Evolutionary conservation across 2,329 filamentous ascomycete genomes (phyloP), one percentile per base, ranked within the genome.

Genomic region (Ophiostoma perfectum): DNA sequence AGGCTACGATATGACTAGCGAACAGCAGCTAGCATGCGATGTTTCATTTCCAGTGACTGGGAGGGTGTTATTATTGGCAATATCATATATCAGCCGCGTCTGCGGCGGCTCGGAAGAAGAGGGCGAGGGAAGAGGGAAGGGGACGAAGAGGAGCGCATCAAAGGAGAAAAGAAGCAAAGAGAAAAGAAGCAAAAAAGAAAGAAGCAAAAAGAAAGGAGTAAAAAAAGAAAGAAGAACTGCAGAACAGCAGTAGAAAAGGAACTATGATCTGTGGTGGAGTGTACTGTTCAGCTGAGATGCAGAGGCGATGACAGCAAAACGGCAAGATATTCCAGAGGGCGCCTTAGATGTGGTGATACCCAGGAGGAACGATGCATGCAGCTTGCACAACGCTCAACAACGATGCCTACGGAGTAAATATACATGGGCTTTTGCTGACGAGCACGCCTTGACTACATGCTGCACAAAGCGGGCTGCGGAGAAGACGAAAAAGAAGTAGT

Each of bases 31-130:
- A 52, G 49, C 64, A 38, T 67, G 60, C 62, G 58, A 60, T 69
- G 68, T 69, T 65, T 69, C 68, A 69, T 65, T 69, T 49, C 65
- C 68, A 67, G 65, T 67, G 60, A 27, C 60, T 55, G 49, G 49
- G 49, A 55, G 49, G 27, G 49, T 55, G 49, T 27, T 55, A 27
- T 55, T 55, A 27, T 4, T 55, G 49, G 49, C 27, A 55, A 55
- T 55, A 18, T 55, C 9, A 55, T 27, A 55, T n/a, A 55, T 62
- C 36, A 27, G 58, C 36, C 58, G 36, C 38, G 58, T 39, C 5
- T 49, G 38, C 58, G 38, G 36, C 58, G 58, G 36, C 58, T n/a
- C 58, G 58, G 58, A 41, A 41, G 36, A 41, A 41, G 41, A 27
- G 49, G 49, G n/a, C 4, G 49, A 18, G n/a, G 3, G n/a, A 27